Evolutionary conservation across 78 protist genomes (phyloP).

Genomic region (Mantamonas sphyraenae): DNA sequence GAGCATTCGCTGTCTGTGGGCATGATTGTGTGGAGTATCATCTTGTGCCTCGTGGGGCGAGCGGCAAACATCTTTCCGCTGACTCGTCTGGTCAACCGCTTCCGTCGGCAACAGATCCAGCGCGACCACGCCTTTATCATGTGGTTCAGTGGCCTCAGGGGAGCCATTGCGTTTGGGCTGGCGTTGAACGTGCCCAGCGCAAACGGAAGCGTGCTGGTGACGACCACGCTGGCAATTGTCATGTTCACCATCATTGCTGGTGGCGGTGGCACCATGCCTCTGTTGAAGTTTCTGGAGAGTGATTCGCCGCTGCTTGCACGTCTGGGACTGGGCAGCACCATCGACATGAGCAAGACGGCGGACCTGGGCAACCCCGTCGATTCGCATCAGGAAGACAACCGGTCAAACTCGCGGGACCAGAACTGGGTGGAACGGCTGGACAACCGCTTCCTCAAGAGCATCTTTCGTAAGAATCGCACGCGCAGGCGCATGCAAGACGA

Average conservation of each 20-base stretch:
- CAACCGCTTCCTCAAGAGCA: not conserved
- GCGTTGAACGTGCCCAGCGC: slow-evolving; percentile 14
- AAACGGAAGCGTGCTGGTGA: slow-evolving; percentile 18
- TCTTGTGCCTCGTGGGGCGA: not conserved
- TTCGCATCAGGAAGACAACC: not conserved
- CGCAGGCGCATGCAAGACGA: no score
- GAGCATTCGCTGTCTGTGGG: not conserved
- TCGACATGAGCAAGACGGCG: not conserved
- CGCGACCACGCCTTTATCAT: slow-evolving; percentile 10
- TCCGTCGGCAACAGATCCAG: not conserved
- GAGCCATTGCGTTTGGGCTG: slow-evolving; percentile 83
- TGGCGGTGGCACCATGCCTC: slow-evolving; percentile 44
- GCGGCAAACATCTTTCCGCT: slow-evolving; percentile 41
- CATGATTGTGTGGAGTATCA: not conserved
- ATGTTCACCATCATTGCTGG: slow-evolving; percentile 41
- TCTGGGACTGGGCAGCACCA: not conserved
- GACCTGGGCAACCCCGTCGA: not conserved
- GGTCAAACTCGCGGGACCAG: not conserved
- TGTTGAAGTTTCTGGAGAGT: slow-evolving; percentile 19
- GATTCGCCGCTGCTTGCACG: not conserved
- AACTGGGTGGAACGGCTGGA: not conserved
- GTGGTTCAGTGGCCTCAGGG: slow-evolving; percentile 72
- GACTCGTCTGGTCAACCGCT: slow-evolving; percentile 8
- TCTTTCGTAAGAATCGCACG: no score
- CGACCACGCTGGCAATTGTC: slow-evolving; percentile 60